Conservation (phyloP, 108 stramenopile genomes). For the Parmales sp. region DNA sequence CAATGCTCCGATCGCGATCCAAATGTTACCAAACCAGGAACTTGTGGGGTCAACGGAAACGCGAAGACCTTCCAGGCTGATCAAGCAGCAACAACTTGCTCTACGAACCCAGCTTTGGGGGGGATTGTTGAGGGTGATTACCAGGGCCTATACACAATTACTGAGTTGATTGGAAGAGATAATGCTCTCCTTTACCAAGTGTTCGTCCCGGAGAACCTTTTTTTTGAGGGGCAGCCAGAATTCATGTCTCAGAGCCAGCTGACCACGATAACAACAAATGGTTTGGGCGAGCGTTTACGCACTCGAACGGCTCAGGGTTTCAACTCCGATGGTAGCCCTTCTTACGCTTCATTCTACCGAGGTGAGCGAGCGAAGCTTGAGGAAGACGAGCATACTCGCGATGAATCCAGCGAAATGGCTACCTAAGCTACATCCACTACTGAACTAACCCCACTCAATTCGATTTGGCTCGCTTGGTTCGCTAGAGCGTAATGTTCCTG, state of each 20-base stretch:
- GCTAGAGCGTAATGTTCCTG: constrained; percentile 26
- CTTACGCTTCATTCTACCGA: constrained; percentile 30
- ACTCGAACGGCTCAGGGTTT: constrained; percentile 39
- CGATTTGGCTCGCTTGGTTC: too few species aligned
- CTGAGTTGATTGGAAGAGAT: constrained; percentile 22
- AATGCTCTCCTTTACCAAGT: constrained; percentile 43
- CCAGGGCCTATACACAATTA: constrained; percentile 14
- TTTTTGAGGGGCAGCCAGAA: background rate
- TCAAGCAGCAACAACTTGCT: constrained; percentile 20
- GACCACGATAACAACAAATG: constrained; percentile 24
- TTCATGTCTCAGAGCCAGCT: constrained; percentile 36
- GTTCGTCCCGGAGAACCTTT: background rate
- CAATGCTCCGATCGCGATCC: background rate
- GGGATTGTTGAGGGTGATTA: constrained; percentile 23
- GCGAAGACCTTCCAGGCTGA: constrained; percentile 32
- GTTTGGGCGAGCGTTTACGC: constrained; percentile 8
- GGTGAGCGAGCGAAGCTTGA: too few species aligned
- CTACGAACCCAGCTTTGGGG: background rate
- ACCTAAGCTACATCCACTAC: too few species aligned
- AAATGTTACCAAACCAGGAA: constrained; percentile 24
- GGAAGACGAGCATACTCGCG: too few species aligned
- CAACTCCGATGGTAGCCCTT: background rate
- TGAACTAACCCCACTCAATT: too few species aligned
- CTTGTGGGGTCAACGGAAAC: constrained; percentile 36
- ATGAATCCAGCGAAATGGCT: too few species aligned